Base-by-base conservation (phyloP, 208 protist genomes). In the Jaenimonas drosophilae region DNA sequence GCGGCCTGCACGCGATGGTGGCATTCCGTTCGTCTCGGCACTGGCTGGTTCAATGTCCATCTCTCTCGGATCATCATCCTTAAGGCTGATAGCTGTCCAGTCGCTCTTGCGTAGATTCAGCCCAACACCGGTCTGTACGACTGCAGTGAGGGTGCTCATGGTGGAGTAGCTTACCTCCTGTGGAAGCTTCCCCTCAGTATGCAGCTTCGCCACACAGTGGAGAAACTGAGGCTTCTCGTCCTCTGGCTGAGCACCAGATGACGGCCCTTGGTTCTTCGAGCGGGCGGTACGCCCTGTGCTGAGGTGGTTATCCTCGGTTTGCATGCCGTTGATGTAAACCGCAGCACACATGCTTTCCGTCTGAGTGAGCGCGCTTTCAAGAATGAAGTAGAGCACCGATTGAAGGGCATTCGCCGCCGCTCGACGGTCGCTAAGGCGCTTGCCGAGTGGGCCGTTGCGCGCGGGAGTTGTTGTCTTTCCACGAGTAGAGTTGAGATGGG, bases 361-460 rank as follows among this genome's bases (percentile, higher is more conserved):
- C 3, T 64, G 54, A 11, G 64, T 66, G 14, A 78, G 38, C 2
- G 71, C 59, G 1, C 67, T 61, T 29, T 88, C 76, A 27, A 92
- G 59, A 44, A 86, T 54, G 1, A 92, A 23, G 49, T 65, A 72
- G 24, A 92, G 62, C 23, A 70, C 80, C 9, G 65, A 69, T 46
- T 85, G 78, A 23, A 92, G 36, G 29, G 58, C 47, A 12, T 49
- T 49, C 4, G 59, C 62, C 11, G 60, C 65, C 6, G 40, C 59
- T 6, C 56, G 59, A 25, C 57, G 37, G 20, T 81, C 64, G 14
- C 14, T 19, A 12, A 31, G 20, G 2, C 44, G 29, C 7, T 29
- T 50, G 4, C 33, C 36, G 7, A 43, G 37, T n/a, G 44, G 30
- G 6, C 14, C 47, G 21, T 45, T 42, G 17, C 40, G 26, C 21